phyloP scores from a whole-genome alignment of 2,329 filamentous ascomycete genomes.

The Epichloe sp. region DNA sequence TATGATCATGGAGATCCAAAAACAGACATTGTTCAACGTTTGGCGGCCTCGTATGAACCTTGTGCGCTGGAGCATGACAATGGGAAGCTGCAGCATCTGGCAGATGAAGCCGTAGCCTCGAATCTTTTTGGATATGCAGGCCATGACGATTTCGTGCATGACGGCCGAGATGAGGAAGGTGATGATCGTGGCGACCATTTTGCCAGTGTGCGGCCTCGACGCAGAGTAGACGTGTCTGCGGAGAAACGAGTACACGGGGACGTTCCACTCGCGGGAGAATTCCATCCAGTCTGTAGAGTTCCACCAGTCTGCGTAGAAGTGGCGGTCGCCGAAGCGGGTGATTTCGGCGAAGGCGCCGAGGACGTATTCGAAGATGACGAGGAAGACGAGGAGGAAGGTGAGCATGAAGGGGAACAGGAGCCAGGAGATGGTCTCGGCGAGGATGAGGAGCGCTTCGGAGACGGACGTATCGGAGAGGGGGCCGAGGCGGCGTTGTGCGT shows the following conservation, averaged over 20 bases:
- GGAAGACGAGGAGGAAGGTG: constrained; percentile 86
- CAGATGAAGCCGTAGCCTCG: constrained; percentile 85
- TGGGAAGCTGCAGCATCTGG: constrained; percentile 94
- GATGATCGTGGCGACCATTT: constrained; percentile 66
- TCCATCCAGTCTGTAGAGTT: constrained; percentile 84
- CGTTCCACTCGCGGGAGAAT: constrained; percentile 92
- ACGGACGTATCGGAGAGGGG: constrained; percentile 22
- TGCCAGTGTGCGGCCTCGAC: constrained; percentile 62
- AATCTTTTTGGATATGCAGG: constrained; percentile 93
- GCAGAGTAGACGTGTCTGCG: constrained; percentile 88
- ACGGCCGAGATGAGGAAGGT: constrained; percentile 85
- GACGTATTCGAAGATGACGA: constrained; percentile 96
- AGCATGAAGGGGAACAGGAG: constrained; percentile 97
- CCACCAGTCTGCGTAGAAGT: constrained; percentile 78
- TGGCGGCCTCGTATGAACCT: constrained; percentile 59
- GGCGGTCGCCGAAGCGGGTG: constrained; percentile 81
- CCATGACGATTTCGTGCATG: constrained; percentile 93
- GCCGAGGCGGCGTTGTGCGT: constrained; percentile 46
- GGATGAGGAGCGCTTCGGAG: constrained; percentile 61
- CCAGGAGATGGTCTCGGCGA: constrained; percentile 81
- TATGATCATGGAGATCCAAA: constrained; percentile 86
- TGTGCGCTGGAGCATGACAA: constrained; percentile 81
- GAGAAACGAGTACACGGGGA: constrained; percentile 94
- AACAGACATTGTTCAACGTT: constrained; percentile 77
- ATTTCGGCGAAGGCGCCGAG: constrained; percentile 91